These are phyloP conservation scores for Aegle marmelos DNA, from an alignment of 345 rosid genomes.

Conservation along the genomic window DNA sequence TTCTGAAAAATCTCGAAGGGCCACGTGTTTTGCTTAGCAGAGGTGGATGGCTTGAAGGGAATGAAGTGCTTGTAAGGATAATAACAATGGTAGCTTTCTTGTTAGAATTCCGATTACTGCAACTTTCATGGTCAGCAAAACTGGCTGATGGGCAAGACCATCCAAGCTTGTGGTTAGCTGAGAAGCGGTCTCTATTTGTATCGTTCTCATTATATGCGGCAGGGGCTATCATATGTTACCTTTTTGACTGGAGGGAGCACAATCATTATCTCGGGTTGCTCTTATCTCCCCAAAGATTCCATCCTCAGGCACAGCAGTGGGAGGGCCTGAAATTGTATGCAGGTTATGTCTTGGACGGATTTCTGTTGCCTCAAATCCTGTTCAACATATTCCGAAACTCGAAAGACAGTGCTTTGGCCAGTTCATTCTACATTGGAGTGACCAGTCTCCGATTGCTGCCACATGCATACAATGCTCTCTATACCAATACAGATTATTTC, in stretches of 20 bases:
- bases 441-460: conserved; percentile 39
- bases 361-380: conserved; percentile 48
- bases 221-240: conserved; percentile 38
- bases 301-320: conserved; percentile 10
- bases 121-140: conserved; percentile 40
- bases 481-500: conserved; percentile 25
- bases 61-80: conserved; percentile 43
- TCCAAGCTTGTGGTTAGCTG: conserved; percentile 32
- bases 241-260: conserved; percentile 16
- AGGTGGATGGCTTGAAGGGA: conserved; percentile 39
- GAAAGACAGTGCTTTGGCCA: conserved; percentile 29
- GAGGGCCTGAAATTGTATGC: conserved; percentile 34
- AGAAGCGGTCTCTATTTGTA: conserved; percentile 32
- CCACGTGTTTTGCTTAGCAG: conserved; percentile 18
- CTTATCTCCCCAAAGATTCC: neutral
- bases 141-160: conserved; percentile 12
- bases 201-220: conserved; percentile 29
- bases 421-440: conserved; percentile 37
- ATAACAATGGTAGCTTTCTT: conserved; percentile 46
- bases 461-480: conserved; percentile 35
- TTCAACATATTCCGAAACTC: conserved; percentile 40
- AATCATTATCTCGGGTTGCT: neutral
- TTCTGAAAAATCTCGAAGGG: conserved; percentile 13
- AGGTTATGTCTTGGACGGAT: conserved; percentile 44
- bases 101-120: conserved; percentile 42